Evolutionary conservation across 2,329 filamentous ascomycete species (phyloP), one percentile per base, ranked within the genome.

Genomic region (Amauroascus niger): DNA sequence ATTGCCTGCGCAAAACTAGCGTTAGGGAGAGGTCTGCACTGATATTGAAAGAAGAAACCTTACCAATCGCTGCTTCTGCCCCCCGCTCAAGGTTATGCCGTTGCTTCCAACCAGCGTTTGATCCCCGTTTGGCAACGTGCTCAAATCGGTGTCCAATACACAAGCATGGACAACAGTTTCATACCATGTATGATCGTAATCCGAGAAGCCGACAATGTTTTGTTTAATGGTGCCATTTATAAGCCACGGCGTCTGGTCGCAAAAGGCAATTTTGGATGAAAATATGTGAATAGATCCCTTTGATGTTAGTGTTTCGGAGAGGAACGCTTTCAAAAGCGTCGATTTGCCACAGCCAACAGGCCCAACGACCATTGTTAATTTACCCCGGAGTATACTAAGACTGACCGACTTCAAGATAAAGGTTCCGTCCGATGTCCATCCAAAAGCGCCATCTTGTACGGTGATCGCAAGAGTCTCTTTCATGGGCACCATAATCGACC

Each of bases 261-360:
- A 48, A 56, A 62, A n/a, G 9, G 26, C 26, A 30, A 30, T 30
- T 4, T 30, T 30, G 5, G 26, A 30, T 9, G 26, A 30, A 30
- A 30, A 30, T 5, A 30, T 30, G 9, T 30, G 26, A 30, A 30
- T 30, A 4, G 9, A 4, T 30, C 26, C 26, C 26, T 30, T 30
- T 30, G 26, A 30, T 9, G 26, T 30, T 30, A 30, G 26, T 30
- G 65, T 60, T 43, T 71, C 66, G 0, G 65, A 65, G 9, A 71
- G 61, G 6, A 71, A 28, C 6, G 64, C 62, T 44, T 65, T 65
- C 47, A 61, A 63, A 3, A 71, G 55, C 0, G 65, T 69, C 2
- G 66, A 65, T 54, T 71, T 71, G 1, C 69, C 68, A 1, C 56
- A 61, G 9, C 58, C 63, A 48, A 65, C 59, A 7, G 64, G 57